Evolutionary conservation across 2,329 filamentous ascomycete species (phyloP).

Genomic region (Aschersonia sp.): DNA sequence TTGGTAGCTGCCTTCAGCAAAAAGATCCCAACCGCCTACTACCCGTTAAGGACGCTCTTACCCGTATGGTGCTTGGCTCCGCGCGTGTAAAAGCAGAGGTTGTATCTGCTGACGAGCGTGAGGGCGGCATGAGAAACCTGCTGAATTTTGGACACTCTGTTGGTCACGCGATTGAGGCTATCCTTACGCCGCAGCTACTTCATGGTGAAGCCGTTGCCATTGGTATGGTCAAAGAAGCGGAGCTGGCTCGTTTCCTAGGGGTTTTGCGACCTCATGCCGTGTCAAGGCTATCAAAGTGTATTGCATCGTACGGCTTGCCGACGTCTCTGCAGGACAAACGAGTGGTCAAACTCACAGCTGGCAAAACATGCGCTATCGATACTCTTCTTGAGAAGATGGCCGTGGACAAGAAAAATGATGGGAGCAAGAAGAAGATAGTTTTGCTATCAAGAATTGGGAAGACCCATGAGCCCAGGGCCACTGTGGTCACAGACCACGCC

Average conservation of each 20-base stretch:
- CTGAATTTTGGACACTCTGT: conserved; percentile 98
- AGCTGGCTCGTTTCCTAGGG: conserved; percentile 79
- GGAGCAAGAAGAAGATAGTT: conserved; percentile 89
- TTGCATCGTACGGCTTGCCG: conserved; percentile 83
- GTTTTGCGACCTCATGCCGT: conserved; percentile 76
- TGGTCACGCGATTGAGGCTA: conserved; percentile 89
- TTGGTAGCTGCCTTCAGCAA: conserved; percentile 36
- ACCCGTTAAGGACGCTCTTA: conserved; percentile 55
- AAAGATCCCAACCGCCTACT: conserved; percentile 42
- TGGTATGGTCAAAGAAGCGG: conserved; percentile 96
- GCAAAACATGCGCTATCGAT: conserved; percentile 78
- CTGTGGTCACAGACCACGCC: conserved; percentile 70
- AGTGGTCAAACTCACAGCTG: conserved; percentile 67
- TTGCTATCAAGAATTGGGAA: conserved; percentile 80
- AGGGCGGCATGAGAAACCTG: conserved; percentile 84
- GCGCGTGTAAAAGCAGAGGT: conserved; percentile 90
- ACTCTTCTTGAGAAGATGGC: conserved; percentile 84
- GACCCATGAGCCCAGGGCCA: conserved; percentile 77
- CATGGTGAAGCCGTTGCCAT: conserved; percentile 95
- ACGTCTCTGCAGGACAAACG: conserved; percentile 73
- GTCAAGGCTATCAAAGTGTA: conserved; percentile 79
- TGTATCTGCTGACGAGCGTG: conserved; percentile 85
- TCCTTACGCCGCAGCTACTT: conserved; percentile 85
- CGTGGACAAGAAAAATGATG: conserved; percentile 97
- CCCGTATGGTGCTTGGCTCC: conserved; percentile 73